Percentiles rank a stretch among this genome's conserved stretches.
Conservation (phyloP, 2,329 filamentous ascomycete genomes). For the Microcyclosporella mali region DNA sequence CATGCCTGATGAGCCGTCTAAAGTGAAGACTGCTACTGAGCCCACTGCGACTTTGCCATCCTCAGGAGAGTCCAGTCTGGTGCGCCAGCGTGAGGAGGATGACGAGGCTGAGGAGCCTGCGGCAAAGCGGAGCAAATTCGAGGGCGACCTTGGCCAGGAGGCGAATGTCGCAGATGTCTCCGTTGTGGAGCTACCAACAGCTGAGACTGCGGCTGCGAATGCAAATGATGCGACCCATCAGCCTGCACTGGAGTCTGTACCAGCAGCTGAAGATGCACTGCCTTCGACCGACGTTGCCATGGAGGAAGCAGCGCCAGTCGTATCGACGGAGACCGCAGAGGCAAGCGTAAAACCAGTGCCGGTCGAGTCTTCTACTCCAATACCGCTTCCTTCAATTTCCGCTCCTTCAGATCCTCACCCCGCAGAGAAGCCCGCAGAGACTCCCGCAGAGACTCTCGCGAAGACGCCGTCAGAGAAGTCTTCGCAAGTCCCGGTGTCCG, state of each 20-base stretch:
- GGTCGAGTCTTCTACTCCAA: not conserved
- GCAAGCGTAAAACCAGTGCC: not conserved
- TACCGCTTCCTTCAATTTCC: too few species aligned
- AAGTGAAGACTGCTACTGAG: conserved; percentile 9
- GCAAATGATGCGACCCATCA: not conserved
- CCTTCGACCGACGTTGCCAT: not conserved
- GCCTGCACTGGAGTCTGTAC: too few species aligned
- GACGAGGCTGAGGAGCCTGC: conserved; percentile 59
- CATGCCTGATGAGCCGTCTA: conserved; percentile 12
- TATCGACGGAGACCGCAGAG: not conserved
- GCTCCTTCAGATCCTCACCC: not conserved
- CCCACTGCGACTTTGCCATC: conserved; percentile 8
- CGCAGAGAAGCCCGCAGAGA: not conserved
- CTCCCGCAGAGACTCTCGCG: conserved; percentile 1
- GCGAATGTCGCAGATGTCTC: conserved; percentile 7
- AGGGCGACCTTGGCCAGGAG: conserved; percentile 32
- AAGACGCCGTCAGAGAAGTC: conserved; percentile 5
- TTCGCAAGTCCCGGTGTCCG: conserved; percentile 3
- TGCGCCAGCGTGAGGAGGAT: conserved; percentile 74
- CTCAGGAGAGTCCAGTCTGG: conserved; percentile 48
- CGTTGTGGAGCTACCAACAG: not conserved
- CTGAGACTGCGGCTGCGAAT: not conserved
- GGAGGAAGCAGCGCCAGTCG: not conserved
- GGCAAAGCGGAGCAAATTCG: conserved; percentile 75
- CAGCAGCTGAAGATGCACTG: not conserved